Conservation (phyloP, 176 grass and related monocot species). For the Eleusine indica region DNA sequence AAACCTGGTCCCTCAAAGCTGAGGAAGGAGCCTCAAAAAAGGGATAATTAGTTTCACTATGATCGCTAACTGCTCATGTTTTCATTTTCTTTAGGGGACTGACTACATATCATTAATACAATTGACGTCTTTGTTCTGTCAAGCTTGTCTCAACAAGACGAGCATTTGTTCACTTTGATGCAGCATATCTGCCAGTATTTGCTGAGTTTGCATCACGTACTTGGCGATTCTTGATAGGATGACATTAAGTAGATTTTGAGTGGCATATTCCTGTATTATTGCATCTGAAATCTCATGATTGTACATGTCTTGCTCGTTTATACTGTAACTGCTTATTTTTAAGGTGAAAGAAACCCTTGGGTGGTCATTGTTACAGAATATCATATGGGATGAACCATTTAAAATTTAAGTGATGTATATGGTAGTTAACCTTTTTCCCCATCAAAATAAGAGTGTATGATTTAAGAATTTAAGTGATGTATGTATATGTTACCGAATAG, state of each 20-base stretch:
- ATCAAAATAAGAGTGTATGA: no score
- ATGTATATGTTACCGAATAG: background rate
- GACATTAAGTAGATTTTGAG: constrained; percentile 6
- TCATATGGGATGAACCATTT: no score
- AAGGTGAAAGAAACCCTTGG: no score
- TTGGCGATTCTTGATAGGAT: constrained; percentile 2
- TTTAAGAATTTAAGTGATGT: background rate
- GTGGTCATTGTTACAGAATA: no score
- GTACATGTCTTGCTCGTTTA: background rate
- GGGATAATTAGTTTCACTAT: constrained; percentile 12
- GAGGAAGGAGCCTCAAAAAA: constrained; percentile 38
- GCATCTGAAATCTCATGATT: constrained; percentile 10
- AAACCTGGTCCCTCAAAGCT: constrained; percentile 54
- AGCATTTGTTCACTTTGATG: background rate
- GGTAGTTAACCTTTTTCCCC: background rate
- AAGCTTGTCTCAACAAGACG: background rate
- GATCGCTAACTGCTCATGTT: constrained; percentile 15
- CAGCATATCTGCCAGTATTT: background rate
- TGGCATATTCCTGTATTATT: background rate
- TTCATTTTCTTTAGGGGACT: background rate
- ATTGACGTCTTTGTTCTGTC: background rate
- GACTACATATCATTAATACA: background rate
- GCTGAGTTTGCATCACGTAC: background rate
- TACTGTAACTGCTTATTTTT: background rate
- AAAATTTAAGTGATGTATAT: background rate